These are phyloP conservation scores for Didymellaceae sp. DNA, from an alignment of 2,329 filamentous ascomycete genomes.

Conservation along the genomic window DNA sequence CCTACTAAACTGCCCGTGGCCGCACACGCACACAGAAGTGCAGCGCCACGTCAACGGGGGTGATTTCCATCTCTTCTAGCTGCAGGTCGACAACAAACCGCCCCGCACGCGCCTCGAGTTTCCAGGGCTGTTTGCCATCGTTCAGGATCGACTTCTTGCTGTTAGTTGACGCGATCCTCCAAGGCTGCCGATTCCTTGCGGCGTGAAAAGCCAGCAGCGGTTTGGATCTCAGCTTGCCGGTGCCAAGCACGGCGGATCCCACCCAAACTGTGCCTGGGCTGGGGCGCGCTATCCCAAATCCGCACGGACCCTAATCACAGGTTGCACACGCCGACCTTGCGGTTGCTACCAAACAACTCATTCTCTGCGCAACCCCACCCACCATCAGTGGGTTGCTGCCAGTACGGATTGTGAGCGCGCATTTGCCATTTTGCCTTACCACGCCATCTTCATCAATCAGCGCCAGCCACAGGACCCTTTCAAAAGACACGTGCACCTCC, in stretches of 20 bases:
- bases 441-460: too few relatives aligned
- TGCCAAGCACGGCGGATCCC: conserved; percentile 32
- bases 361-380: neutral
- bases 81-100: conserved; percentile 4
- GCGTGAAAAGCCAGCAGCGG: conserved; percentile 26
- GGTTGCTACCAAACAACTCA: conserved; percentile 1
- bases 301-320: conserved; percentile 19
- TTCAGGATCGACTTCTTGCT: neutral
- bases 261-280: conserved; percentile 8
- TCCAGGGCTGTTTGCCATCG: neutral
- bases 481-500: neutral
- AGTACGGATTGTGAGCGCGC: too few relatives aligned
- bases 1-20: conserved; percentile 32
- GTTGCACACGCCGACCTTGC: neutral
- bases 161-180: conserved; percentile 19
- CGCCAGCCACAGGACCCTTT: too few relatives aligned
- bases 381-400: neutral
- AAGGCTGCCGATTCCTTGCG: conserved; percentile 12
- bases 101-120: conserved; percentile 5
- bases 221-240: conserved; percentile 38
- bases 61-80: conserved; percentile 11
- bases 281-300: conserved; percentile 27
- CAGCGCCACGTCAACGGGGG: conserved; percentile 46
- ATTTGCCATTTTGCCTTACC: neutral
- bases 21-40: conserved; percentile 26